These are phyloP conservation scores for Zelonia costaricensis DNA, from an alignment of 208 protist genomes.

Conservation along the genomic window DNA sequence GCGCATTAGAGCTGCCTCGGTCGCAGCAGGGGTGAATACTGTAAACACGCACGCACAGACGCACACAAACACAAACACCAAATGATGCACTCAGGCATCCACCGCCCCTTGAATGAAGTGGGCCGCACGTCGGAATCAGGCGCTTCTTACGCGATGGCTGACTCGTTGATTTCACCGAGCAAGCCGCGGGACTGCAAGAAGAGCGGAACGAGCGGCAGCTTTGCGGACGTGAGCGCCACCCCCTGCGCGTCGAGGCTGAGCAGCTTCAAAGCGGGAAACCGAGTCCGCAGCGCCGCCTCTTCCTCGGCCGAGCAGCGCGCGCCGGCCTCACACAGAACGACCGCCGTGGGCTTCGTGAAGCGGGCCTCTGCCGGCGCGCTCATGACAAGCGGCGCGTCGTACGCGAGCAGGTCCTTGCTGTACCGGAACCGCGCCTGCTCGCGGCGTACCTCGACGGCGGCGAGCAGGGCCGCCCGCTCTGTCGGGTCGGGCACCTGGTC, in stretches of 20 bases:
- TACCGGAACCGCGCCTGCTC: conserved; percentile 41
- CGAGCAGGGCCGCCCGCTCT: conserved; percentile 62
- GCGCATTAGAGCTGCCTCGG: too few relatives aligned
- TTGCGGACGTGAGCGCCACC: conserved; percentile 17
- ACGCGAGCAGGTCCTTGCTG: conserved; percentile 35
- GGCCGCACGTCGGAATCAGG: too few relatives aligned
- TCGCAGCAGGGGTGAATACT: too few relatives aligned
- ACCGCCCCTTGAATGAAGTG: too few relatives aligned
- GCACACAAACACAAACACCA: too few relatives aligned
- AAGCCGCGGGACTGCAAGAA: conserved; percentile 51
- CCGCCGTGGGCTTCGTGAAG: conserved; percentile 48
- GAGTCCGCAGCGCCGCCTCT: conserved; percentile 27
- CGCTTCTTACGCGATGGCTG: neutral
- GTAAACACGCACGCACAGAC: too few relatives aligned
- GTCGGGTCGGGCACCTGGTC: conserved; percentile 36
- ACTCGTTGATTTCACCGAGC: conserved; percentile 43
- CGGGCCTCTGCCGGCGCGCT: conserved; percentile 7
- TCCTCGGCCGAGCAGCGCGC: conserved; percentile 18
- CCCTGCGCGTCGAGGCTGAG: conserved; percentile 31
- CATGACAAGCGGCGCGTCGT: conserved; percentile 21
- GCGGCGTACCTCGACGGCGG: conserved; percentile 37
- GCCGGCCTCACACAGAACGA: conserved; percentile 31
- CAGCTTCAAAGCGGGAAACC: conserved; percentile 40
- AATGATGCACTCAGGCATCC: too few relatives aligned
- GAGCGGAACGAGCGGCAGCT: conserved; percentile 18